phyloP scores from a whole-genome alignment of 345 rosid genomes.

The Lepidium didymum region DNA sequence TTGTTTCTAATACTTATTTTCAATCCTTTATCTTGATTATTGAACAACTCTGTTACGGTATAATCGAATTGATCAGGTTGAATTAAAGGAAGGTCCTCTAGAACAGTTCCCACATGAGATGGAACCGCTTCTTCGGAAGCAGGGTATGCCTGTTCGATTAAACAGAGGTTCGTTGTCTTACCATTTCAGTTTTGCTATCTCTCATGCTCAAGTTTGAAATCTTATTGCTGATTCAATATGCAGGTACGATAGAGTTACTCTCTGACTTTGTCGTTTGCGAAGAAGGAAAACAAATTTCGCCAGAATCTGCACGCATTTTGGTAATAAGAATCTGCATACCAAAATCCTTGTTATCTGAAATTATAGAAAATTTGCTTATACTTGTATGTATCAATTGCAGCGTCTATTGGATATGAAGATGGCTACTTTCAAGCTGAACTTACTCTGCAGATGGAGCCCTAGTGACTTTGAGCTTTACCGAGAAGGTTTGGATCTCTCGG shows the following conservation, averaged over 20 bases:
- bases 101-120: constrained; percentile 94
- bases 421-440: constrained; percentile 81
- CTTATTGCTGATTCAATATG: not conserved
- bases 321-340: constrained; percentile 24
- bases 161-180: constrained; percentile 53
- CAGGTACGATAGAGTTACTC: constrained; percentile 89
- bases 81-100: constrained; percentile 75
- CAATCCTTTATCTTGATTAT: not conserved
- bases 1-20: not conserved
- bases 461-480: constrained; percentile 66
- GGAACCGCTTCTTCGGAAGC: constrained; percentile 95
- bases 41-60: not conserved
- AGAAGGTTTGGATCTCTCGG: constrained; percentile 72
- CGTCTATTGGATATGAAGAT: constrained; percentile 79
- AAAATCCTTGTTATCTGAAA: not conserved
- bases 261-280: constrained; percentile 85
- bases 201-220: not conserved
- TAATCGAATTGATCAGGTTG: constrained; percentile 47
- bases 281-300: constrained; percentile 87
- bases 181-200: not conserved
- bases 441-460: constrained; percentile 75
- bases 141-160: constrained; percentile 92
- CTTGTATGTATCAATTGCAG: constrained; percentile 37
- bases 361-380: not conserved
- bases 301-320: constrained; percentile 89